Evolutionary conservation across 1,284 basidiomycete genomes (phyloP), one percentile per base, ranked within the genome.

Genomic region (Polyporus tsugae): DNA sequence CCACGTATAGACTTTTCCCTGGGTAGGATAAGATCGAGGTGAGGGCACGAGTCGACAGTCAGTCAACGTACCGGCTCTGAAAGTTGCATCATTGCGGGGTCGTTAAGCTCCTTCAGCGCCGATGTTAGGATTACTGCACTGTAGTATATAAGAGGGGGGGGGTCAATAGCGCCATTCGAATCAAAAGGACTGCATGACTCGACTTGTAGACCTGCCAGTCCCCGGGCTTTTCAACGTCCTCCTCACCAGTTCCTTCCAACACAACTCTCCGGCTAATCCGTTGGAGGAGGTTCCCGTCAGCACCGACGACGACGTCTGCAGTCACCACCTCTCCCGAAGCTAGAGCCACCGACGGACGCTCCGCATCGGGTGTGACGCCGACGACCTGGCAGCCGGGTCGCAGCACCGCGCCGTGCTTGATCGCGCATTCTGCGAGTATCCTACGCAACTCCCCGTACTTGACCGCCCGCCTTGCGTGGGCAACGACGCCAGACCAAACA

Each of bases 261-360:
- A 81, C 70, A 7, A 64, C 58, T 46, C 46, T 64, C 52, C 79
- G 74, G 11, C 70, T 67, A 4, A 42, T 19, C 15, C 19, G 13
- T 13, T 42, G 15, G 35, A 74, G 42, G 42, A 75, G 63, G 11
- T 59, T 36, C 5, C 80, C 79, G 69, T 80, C 80, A 33, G 79
- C 79, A 44, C 77, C 78, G 33, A 81, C 44, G 46, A 81, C 62
- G 5, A 80, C 75, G 66, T 81, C 79, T 10, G 72, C 77, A 3
- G 71, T 42, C 62, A 81, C 33, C n/a, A 71, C 70, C 66, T 78
- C 75, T 17, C 79, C 79, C 2, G 70, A 66, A 25, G 62, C 63
- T 57, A 80, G 75, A n/a, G 72, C 76, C 11, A 79, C 75, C 10
- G 66, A 72, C 11, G 77, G 77, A 55, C 70, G 58, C 25, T 72